Evolutionary conservation across 192 early-diverging fungal species (phyloP).

Genomic region (Glomus cerebriforme): DNA sequence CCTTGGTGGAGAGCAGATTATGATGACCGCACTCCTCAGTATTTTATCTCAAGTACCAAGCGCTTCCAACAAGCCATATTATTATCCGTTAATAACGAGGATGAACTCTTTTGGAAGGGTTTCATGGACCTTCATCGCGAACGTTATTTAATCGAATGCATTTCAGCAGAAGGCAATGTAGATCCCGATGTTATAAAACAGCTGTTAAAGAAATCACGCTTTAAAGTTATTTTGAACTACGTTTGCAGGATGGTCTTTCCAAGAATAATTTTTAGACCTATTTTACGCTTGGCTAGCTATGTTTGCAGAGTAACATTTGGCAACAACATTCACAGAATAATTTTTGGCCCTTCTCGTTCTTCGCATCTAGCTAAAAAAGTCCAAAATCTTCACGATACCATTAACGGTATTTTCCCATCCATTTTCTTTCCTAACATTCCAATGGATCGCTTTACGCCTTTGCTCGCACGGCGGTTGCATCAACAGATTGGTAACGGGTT

Average conservation of each 20-base stretch:
- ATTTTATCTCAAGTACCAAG: slow-evolving; percentile 13
- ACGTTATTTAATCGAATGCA: slow-evolving; percentile 17
- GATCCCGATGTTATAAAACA: background rate
- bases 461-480: slow-evolving; percentile 15
- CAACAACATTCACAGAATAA: no score
- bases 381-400: background rate
- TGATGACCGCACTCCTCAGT: slow-evolving; percentile 18
- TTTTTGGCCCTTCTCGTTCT: background rate
- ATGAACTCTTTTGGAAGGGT: slow-evolving; percentile 19
- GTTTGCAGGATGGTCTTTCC: background rate
- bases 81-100: slow-evolving; percentile 13
- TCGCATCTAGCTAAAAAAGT: background rate
- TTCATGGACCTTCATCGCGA: slow-evolving; percentile 26
- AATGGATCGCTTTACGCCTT: slow-evolving; percentile 18
- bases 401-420: slow-evolving; percentile 9
- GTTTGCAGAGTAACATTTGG: background rate
- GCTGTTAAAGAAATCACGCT: slow-evolving; percentile 11
- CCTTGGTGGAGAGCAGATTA: slow-evolving; percentile 23
- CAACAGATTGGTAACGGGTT: slow-evolving; percentile 20
- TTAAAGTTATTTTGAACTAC: background rate
- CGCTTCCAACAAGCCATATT: slow-evolving; percentile 22
- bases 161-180: slow-evolving; percentile 2
- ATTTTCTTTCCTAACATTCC: slow-evolving; percentile 22
- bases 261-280: background rate
- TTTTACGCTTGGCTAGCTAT: background rate